These are phyloP conservation scores for Cicer arietinum DNA, from an alignment of 306 rosid species.

Conservation along the genomic window DNA sequence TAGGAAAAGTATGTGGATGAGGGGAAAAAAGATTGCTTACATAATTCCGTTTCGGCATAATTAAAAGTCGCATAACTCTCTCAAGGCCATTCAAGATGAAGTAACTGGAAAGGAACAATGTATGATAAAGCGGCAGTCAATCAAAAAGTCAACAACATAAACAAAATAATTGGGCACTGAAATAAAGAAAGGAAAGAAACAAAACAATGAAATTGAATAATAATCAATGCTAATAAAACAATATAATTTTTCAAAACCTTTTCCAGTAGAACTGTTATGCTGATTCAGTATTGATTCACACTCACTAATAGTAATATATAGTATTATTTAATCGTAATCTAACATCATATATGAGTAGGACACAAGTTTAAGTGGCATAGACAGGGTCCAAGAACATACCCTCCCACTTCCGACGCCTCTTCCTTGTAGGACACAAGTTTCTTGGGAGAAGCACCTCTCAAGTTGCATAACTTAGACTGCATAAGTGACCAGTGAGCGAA, in stretches of 20 bases:
- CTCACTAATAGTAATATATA: constrained; percentile 5
- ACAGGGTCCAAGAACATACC: constrained; percentile 67
- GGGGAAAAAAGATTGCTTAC: constrained; percentile 58
- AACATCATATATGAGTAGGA: background rate
- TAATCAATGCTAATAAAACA: constrained; percentile 19
- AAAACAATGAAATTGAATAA: constrained; percentile 19
- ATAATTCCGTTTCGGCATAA: constrained; percentile 84
- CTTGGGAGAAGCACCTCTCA: constrained; percentile 66
- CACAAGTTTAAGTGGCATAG: constrained; percentile 33
- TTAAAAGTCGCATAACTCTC: constrained; percentile 84
- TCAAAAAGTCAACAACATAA: background rate
- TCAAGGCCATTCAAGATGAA: constrained; percentile 90
- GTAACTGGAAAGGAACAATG: constrained; percentile 62
- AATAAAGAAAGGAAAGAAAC: constrained; percentile 30
- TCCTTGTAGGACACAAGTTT: constrained; percentile 76
- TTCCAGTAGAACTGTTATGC: constrained; percentile 1
- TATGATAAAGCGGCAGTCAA: constrained; percentile 28
- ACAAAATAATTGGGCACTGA: constrained; percentile 18
- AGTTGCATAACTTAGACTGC: constrained; percentile 89
- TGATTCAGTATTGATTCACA: constrained; percentile 4
- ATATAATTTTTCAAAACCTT: background rate
- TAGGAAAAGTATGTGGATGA: constrained; percentile 10
- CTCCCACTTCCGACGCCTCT: constrained; percentile 98
- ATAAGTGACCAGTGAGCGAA: constrained; percentile 21
- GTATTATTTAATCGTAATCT: constrained; percentile 11